Percentiles rank a stretch among this genome's conserved stretches.
These are phyloP conservation scores for Ogataea trehalophila DNA, from an alignment of 805 yeast species.

Conservation along the genomic window DNA sequence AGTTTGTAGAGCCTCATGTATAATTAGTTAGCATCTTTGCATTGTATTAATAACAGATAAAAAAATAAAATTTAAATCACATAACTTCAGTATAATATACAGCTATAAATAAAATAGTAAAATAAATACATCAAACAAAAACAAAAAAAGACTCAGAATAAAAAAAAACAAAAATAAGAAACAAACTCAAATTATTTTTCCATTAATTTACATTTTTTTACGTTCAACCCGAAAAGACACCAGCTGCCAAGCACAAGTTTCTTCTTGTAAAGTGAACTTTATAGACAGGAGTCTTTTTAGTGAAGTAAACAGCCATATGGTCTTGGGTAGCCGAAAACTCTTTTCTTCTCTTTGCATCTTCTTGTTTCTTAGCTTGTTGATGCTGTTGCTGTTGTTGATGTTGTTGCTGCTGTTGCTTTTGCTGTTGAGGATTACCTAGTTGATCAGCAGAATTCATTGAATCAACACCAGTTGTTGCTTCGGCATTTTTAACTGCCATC, in stretches of 20 bases:
- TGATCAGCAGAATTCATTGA: conserved; percentile 1
- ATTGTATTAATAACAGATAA: too few species aligned
- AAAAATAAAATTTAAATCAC: too few species aligned
- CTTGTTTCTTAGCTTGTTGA: conserved; percentile 24
- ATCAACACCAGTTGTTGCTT: conserved; percentile 14
- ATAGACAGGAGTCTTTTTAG: conserved; percentile 91
- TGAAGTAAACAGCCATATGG: conserved; percentile 88
- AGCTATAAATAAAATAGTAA: too few species aligned
- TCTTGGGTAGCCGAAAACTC: conserved; percentile 82
- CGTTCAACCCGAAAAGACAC: conserved; percentile 59
- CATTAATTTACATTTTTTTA: neutral
- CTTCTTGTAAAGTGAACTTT: conserved; percentile 89
- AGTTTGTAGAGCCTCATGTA: conserved; percentile 3
- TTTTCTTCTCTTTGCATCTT: conserved; percentile 50
- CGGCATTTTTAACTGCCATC: conserved; percentile 31
- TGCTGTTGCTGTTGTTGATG: conserved; percentile 10
- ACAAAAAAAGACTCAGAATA: neutral
- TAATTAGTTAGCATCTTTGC: neutral
- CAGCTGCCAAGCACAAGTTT: conserved; percentile 88
- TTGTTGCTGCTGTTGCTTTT: conserved; percentile 18
- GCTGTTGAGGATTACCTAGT: conserved; percentile 19
- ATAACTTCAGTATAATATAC: too few species aligned
- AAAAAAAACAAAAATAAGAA: neutral
- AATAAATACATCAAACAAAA: neutral
- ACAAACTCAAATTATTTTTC: neutral